Evolutionary conservation across 2,329 filamentous ascomycete species (phyloP).

Genomic region (Anthostomella pinea): DNA sequence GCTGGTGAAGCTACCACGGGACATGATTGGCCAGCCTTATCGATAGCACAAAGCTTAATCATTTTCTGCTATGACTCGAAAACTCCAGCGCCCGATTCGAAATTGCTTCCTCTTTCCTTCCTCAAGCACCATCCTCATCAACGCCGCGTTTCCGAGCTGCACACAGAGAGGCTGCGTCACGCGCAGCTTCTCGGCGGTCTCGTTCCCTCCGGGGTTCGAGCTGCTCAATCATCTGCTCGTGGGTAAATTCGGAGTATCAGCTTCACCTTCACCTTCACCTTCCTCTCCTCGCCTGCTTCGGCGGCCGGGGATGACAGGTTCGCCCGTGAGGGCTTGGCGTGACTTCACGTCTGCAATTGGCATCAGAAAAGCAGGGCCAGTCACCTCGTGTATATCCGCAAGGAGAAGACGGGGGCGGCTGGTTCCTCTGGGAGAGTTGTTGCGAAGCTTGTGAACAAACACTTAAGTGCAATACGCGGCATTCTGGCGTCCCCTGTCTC

Average conservation of each 20-base stretch:
- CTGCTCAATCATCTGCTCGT: constrained; percentile 60
- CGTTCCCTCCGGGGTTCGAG: constrained; percentile 17
- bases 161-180: constrained; percentile 56
- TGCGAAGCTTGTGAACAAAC: constrained; percentile 87
- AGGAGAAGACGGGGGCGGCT: constrained; percentile 35
- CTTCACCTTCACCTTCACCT: constrained; percentile 60
- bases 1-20: neutral
- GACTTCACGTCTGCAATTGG: constrained; percentile 75
- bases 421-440: constrained; percentile 82
- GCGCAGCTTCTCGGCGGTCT: constrained; percentile 34
- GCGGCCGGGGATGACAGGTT: too few species aligned
- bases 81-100: constrained; percentile 9
- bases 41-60: constrained; percentile 21
- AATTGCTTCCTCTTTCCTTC: constrained; percentile 36
- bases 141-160: constrained; percentile 96
- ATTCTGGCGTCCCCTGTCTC: constrained; percentile 47
- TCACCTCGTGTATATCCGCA: constrained; percentile 29
- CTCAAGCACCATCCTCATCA: constrained; percentile 79
- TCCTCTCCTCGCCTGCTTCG: constrained; percentile 38
- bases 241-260: constrained; percentile 99
- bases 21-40: constrained; percentile 19
- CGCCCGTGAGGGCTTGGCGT: constrained; percentile 87
- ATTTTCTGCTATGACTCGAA: constrained; percentile 21
- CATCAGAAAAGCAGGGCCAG: constrained; percentile 84
- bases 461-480: constrained; percentile 97